Evolutionary conservation across 805 yeast genomes (phyloP).

Genomic region (Yamadazyma laniorum): DNA sequence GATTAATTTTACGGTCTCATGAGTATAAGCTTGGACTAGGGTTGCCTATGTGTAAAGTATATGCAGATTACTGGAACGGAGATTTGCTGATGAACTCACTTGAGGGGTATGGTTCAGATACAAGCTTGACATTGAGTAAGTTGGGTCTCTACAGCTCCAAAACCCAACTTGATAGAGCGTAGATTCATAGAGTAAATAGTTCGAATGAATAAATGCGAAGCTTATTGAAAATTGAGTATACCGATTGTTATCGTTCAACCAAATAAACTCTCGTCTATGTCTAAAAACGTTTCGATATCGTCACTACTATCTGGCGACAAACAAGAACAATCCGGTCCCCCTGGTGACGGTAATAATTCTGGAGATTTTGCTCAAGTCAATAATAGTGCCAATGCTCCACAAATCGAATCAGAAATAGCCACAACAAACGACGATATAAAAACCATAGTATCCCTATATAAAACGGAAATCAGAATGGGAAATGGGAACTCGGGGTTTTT

Average conservation of each 20-base stretch:
- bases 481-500: conserved; percentile 8
- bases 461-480: conserved; percentile 25
- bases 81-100: conserved; percentile 75
- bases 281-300: conserved; percentile 33
- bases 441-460: conserved; percentile 29
- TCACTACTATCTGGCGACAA: conserved; percentile 21
- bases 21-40: conserved; percentile 81
- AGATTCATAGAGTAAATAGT: conserved; percentile 5
- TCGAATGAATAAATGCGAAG: background rate
- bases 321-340: too few species aligned
- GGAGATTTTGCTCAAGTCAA: too few species aligned
- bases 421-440: conserved; percentile 2
- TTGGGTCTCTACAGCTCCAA: conserved; percentile 66
- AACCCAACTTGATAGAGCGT: conserved; percentile 72
- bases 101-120: conserved; percentile 92
- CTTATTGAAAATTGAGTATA: background rate
- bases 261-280: too few species aligned
- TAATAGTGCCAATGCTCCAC: too few species aligned
- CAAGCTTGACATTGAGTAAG: conserved; percentile 73
- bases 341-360: too few species aligned
- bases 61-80: conserved; percentile 97
- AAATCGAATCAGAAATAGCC: background rate
- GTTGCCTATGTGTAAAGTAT: conserved; percentile 86
- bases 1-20: conserved; percentile 69
- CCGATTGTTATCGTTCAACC: background rate